These are phyloP conservation scores for Fulvia fulva DNA, from an alignment of 2,329 filamentous ascomycete species.

Conservation along the genomic window DNA sequence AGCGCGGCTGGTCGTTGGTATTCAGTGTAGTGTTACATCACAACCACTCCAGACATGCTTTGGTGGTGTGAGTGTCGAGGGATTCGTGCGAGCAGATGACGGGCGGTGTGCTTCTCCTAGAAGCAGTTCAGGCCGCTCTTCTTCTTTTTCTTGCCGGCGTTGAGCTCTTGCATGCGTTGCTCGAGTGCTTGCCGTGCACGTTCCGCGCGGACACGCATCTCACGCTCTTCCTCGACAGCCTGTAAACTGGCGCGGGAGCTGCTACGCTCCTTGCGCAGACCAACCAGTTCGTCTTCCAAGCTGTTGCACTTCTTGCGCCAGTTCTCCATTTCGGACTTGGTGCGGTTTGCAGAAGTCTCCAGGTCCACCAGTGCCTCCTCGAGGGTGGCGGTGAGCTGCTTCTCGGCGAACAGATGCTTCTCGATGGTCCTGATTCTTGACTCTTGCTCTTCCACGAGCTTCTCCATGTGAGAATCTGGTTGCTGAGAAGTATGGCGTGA, in stretches of 20 bases:
- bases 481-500: conserved; percentile 65
- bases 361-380: conserved; percentile 95
- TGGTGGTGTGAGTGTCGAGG: not conserved
- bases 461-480: conserved; percentile 65
- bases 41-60: not conserved
- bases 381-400: conserved; percentile 89
- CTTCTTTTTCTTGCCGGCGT: conserved; percentile 82
- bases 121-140: conserved; percentile 97
- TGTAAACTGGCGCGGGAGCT: conserved; percentile 65
- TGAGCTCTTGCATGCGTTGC: conserved; percentile 72
- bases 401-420: conserved; percentile 93
- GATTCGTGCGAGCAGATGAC: conserved; percentile 10
- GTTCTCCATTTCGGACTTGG: conserved; percentile 81
- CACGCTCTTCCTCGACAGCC: conserved; percentile 92
- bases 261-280: conserved; percentile 57
- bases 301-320: conserved; percentile 83
- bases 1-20: not conserved
- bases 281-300: conserved; percentile 67
- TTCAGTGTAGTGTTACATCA: not conserved
- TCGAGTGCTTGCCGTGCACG: conserved; percentile 83
- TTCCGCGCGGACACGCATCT: conserved; percentile 86
- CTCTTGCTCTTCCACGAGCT: conserved; percentile 91
- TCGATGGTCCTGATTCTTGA: conserved; percentile 92
- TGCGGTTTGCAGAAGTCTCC: conserved; percentile 85
- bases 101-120: conserved; percentile 47